Conservation (phyloP, 768 basidiomycete species). For the Tulasnella calospora region DNA sequence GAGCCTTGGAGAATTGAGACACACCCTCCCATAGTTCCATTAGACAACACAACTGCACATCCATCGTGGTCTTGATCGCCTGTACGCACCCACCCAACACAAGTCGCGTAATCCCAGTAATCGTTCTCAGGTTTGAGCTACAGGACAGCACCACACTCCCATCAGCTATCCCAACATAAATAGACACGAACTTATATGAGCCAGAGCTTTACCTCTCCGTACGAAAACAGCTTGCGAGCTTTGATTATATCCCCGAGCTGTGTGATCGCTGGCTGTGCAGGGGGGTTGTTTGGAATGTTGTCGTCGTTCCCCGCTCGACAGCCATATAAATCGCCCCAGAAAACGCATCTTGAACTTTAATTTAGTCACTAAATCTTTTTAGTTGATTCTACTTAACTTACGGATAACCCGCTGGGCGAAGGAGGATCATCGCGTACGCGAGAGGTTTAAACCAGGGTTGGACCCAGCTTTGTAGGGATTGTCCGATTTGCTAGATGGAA, state of each 20-base stretch:
- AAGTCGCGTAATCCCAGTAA: conserved; percentile 30
- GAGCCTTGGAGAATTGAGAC: neutral
- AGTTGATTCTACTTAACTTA: neutral
- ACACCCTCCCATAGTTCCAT: conserved; percentile 28
- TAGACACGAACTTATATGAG: too few species aligned
- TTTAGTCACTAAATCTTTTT: neutral
- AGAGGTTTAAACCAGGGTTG: conserved; percentile 30
- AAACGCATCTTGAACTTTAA: conserved; percentile 27
- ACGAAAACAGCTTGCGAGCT: conserved; percentile 29
- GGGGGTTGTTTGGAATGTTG: neutral
- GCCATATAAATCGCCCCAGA: conserved; percentile 30
- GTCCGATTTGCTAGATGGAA: conserved; percentile 26
- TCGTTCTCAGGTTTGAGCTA: conserved; percentile 17
- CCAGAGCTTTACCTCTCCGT: conserved; percentile 24
- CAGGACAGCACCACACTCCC: neutral
- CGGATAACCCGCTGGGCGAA: conserved; percentile 30
- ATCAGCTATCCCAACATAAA: neutral
- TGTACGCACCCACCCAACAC: conserved; percentile 29
- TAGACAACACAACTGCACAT: conserved; percentile 31
- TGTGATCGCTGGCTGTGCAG: conserved; percentile 27
- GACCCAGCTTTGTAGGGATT: conserved; percentile 30
- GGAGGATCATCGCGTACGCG: conserved; percentile 30
- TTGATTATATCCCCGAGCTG: conserved; percentile 29
- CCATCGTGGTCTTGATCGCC: conserved; percentile 29
- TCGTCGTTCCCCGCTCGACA: conserved; percentile 18